Evolutionary conservation across 805 yeast genomes (phyloP).

Genomic region (Debaryomyces tyrocola): DNA sequence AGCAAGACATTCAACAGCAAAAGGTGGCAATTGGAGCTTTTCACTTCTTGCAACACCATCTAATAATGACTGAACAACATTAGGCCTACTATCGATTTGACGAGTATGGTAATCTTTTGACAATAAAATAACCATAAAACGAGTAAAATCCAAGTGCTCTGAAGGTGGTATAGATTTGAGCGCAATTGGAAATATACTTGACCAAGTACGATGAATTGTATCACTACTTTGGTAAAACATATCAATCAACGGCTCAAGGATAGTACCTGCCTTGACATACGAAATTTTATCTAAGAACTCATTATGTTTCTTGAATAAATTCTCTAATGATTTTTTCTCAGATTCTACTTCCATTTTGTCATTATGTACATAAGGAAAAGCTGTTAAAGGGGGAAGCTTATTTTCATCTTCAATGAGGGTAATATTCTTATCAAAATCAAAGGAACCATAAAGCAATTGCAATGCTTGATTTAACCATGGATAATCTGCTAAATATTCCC

Average conservation of each 20-base stretch:
- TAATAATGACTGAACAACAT: slow-evolving; percentile 79
- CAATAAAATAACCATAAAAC: slow-evolving; percentile 71
- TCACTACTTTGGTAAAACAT: slow-evolving; percentile 79
- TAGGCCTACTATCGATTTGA: slow-evolving; percentile 82
- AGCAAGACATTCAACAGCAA: slow-evolving; percentile 84
- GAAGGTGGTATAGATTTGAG: slow-evolving; percentile 72
- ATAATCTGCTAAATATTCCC: slow-evolving; percentile 93
- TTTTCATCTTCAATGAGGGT: slow-evolving; percentile 48
- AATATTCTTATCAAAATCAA: slow-evolving; percentile 52
- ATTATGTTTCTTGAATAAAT: slow-evolving; percentile 26
- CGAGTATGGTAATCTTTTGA: slow-evolving; percentile 93
- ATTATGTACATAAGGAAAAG: slow-evolving; percentile 33
- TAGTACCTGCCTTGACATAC: slow-evolving; percentile 51
- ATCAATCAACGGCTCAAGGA: slow-evolving; percentile 72
- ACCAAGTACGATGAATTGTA: slow-evolving; percentile 82
- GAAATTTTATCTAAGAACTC: slow-evolving; percentile 29
- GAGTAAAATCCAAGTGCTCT: slow-evolving; percentile 81
- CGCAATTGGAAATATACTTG: slow-evolving; percentile 76
- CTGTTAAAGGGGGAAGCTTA: slow-evolving; percentile 52
- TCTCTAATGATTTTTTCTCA: slow-evolving; percentile 14
- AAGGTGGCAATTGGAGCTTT: slow-evolving; percentile 85
- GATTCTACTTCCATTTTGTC: slow-evolving; percentile 30
- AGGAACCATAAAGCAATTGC: slow-evolving; percentile 79
- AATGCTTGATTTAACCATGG: slow-evolving; percentile 95
- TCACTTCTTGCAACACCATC: slow-evolving; percentile 80